phyloP scores from a whole-genome alignment of 371 early-diverging fungal genomes.

The Batrachochytrium dendrobatidis region DNA sequence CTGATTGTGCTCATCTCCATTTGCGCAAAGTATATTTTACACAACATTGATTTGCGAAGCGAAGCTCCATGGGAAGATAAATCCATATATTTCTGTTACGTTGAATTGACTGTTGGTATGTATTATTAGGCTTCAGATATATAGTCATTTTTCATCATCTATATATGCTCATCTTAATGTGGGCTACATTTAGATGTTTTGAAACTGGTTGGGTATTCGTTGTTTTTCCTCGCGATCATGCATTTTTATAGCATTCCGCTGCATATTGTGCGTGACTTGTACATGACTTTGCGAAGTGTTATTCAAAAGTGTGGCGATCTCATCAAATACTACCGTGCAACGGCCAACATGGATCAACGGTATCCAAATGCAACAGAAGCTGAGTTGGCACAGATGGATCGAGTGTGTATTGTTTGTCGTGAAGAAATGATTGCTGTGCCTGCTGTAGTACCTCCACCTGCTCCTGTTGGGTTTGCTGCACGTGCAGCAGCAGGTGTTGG shows the following conservation, averaged over 20 bases:
- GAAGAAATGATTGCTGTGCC: conserved; percentile 72
- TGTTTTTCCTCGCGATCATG: conserved; percentile 80
- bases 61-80: conserved; percentile 93
- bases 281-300: conserved; percentile 86
- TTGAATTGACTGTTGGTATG: conserved; percentile 70
- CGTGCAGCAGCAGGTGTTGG: background rate
- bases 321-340: conserved; percentile 85
- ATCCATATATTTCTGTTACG: conserved; percentile 80
- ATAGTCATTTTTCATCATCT: background rate
- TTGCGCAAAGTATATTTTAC: conserved; percentile 73
- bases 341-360: conserved; percentile 88
- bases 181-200: conserved; percentile 79
- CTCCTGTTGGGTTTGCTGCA: conserved; percentile 5
- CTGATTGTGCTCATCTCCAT: conserved; percentile 62
- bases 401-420: conserved; percentile 92
- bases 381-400: conserved; percentile 75
- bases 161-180: background rate
- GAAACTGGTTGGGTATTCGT: conserved; percentile 75
- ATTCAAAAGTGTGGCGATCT: conserved; percentile 78
- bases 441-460: conserved; percentile 7
- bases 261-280: conserved; percentile 92
- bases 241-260: conserved; percentile 74
- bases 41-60: conserved; percentile 71
- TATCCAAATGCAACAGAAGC: conserved; percentile 83
- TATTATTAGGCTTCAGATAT: background rate